A percentile compares a stretch with the other conserved stretches of the same genome.
Conservation (phyloP, 306 rosid genomes). For the Castanea mollissima region DNA sequence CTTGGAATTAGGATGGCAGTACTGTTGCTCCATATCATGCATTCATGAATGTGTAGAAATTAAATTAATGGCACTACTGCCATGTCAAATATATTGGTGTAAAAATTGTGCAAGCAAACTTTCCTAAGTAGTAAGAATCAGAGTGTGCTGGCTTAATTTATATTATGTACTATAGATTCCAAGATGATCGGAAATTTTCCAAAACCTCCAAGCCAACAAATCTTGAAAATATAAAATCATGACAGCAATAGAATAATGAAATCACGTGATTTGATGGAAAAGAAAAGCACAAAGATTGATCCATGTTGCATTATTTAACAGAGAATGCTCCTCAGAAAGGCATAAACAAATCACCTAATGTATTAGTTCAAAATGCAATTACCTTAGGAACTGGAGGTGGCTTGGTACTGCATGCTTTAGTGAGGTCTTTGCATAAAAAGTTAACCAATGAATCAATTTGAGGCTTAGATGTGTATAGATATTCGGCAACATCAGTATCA, state of each 20-base stretch:
- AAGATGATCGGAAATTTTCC: background rate
- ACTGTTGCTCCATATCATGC: background rate
- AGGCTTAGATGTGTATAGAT: slow-evolving; percentile 67
- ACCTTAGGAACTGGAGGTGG: slow-evolving; percentile 97
- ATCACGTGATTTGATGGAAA: background rate
- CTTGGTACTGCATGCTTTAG: slow-evolving; percentile 62
- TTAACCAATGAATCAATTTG: slow-evolving; percentile 53
- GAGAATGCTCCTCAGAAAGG: slow-evolving; percentile 5
- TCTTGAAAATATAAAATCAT: background rate
- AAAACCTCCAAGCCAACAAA: background rate
- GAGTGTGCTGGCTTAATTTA: background rate
- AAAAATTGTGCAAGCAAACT: background rate
- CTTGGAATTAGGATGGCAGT: background rate
- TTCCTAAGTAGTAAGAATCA: background rate
- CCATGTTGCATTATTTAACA: background rate
- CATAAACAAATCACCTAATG: slow-evolving; percentile 15
- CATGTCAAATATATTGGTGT: background rate
- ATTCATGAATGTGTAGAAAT: background rate
- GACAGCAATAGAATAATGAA: background rate
- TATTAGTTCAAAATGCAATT: slow-evolving; percentile 29
- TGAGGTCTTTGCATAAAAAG: slow-evolving; percentile 76
- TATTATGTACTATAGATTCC: background rate
- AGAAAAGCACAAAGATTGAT: background rate
- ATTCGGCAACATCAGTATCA: slow-evolving; percentile 94
- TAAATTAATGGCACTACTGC: background rate